Evolutionary conservation across 2,329 filamentous ascomycete species (phyloP), one percentile per base, ranked within the genome.

Genomic region (Ambrosiella cleistominuta): DNA sequence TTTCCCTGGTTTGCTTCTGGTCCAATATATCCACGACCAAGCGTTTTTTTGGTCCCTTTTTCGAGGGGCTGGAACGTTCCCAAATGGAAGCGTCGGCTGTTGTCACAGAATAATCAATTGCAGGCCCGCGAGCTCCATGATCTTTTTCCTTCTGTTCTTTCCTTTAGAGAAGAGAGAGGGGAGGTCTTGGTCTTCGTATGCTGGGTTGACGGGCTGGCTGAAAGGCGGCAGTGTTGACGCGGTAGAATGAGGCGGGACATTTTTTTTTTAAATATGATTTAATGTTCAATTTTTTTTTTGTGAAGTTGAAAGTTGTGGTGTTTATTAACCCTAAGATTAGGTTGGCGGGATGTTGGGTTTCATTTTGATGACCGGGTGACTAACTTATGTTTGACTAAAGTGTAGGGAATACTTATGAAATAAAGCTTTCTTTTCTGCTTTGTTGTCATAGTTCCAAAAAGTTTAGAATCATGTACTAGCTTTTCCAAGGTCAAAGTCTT

Each of bases 91-190:
- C 59, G 59, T 61, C 59, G 58, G 56, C 59, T 61, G 59, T 56
- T 61, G 59, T 61, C 59, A 61, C 59, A 61, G 59, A 61, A 58
- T 38, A 61, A 61, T 61, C 59, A 61, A 61, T 61, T 61, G 59
- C 59, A 61, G 59, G 59, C 59, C 59, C 59, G 59, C 59, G 56
- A 61, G 59, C 59, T 61, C 59, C 54, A 13, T 61, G 56, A 54
- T 39, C 50, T 45, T 49, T 27, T 39, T 54, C 27, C 40, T 12
- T 42, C 19, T 38, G 38, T 37, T 38, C 13, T 4, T 7, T 19
- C 19, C 19, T 19, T 19, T 19, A 42, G n/a, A 19, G 38, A 39
- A 15, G 17, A 54, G 11, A 13, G n/a, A 13, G 19, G 52, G 8
- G 27, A 12, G 11, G 39, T 56, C 53, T 61, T 61, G 49, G 59